Conservation (phyloP, 305 asterid genomes). For the Ilex paraguariensis region DNA sequence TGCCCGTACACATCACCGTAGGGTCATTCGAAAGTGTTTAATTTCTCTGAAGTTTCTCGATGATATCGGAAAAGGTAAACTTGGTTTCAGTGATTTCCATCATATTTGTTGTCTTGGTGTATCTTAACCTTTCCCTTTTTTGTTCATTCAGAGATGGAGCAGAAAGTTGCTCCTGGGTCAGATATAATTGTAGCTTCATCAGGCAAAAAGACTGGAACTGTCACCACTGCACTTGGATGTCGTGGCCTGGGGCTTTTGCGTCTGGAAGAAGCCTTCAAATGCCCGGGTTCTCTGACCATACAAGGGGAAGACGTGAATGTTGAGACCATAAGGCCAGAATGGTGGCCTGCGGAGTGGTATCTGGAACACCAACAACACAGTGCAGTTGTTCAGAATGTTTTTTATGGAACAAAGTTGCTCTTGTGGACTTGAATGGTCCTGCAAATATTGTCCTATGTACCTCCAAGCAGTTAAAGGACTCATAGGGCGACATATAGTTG, state of each 20-base stretch:
- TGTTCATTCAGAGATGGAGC: slow-evolving; percentile 41
- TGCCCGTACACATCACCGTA: slow-evolving; percentile 89
- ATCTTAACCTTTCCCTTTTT: not conserved
- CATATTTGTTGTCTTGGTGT: not conserved
- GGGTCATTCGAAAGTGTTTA: slow-evolving; percentile 75
- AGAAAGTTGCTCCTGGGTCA: slow-evolving; percentile 57
- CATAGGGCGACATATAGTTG: too few relatives aligned
- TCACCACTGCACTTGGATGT: slow-evolving; percentile 71
- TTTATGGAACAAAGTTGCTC: too few relatives aligned
- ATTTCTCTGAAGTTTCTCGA: slow-evolving; percentile 58
- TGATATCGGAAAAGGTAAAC: slow-evolving; percentile 50
- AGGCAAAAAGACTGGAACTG: slow-evolving; percentile 56
- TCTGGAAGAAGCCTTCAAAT: slow-evolving; percentile 59
- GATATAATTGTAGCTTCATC: slow-evolving; percentile 49
- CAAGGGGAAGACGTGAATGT: slow-evolving; percentile 60
- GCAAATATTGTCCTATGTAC: too few relatives aligned
- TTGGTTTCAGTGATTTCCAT: not conserved
- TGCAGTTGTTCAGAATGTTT: slow-evolving; percentile 29
- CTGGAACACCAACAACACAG: slow-evolving; percentile 29
- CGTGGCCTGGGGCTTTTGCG: slow-evolving; percentile 72
- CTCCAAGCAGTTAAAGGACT: too few relatives aligned
- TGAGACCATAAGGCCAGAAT: slow-evolving; percentile 56
- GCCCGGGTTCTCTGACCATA: slow-evolving; percentile 31
- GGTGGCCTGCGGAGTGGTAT: slow-evolving; percentile 92
- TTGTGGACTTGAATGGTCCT: too few relatives aligned